Percentiles rank a stretch among this genome's conserved stretches.
These are phyloP conservation scores for Aspergillus cristatus DNA, from an alignment of 495 filamentous ascomycete genomes.

Conservation along the genomic window DNA sequence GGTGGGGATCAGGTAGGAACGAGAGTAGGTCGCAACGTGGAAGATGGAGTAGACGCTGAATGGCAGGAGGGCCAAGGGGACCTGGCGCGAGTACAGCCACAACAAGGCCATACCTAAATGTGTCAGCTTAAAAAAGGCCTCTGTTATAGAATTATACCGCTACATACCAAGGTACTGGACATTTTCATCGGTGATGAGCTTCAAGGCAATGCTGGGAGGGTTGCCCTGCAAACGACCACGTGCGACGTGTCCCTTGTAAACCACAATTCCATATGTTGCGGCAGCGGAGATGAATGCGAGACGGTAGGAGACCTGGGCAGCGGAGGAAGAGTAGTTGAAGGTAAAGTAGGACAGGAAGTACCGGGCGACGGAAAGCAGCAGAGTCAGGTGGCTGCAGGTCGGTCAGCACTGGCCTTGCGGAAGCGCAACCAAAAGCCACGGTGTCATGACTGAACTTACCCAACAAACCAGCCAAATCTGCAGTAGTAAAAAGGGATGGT, in stretches of 20 bases:
- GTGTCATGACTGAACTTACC: conserved; percentile 48
- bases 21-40: conserved; percentile 76
- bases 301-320: conserved; percentile 77
- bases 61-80: conserved; percentile 81
- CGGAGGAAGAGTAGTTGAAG: conserved; percentile 66
- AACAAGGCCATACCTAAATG: conserved; percentile 79
- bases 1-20: conserved; percentile 45
- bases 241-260: conserved; percentile 95
- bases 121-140: conserved; percentile 3
- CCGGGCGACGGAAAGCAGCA: conserved; percentile 72
- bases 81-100: conserved; percentile 88
- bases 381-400: conserved; percentile 59
- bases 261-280: conserved; percentile 92
- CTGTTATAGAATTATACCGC: background rate
- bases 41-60: conserved; percentile 97
- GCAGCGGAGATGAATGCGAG: conserved; percentile 81
- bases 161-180: conserved; percentile 90
- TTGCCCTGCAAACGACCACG: conserved; percentile 55
- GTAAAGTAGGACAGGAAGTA: conserved; percentile 75
- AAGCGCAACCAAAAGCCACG: conserved; percentile 1
- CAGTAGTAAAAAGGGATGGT: conserved; percentile 6
- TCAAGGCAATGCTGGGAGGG: conserved; percentile 49
- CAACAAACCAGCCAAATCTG: conserved; percentile 77
- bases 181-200: conserved; percentile 80
- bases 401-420: conserved; percentile 11